A percentile compares a stretch with the other conserved stretches of the same genome.
phyloP scores from a whole-genome alignment of 2,329 filamentous ascomycete genomes.

The Tricladium varicosporioides region DNA sequence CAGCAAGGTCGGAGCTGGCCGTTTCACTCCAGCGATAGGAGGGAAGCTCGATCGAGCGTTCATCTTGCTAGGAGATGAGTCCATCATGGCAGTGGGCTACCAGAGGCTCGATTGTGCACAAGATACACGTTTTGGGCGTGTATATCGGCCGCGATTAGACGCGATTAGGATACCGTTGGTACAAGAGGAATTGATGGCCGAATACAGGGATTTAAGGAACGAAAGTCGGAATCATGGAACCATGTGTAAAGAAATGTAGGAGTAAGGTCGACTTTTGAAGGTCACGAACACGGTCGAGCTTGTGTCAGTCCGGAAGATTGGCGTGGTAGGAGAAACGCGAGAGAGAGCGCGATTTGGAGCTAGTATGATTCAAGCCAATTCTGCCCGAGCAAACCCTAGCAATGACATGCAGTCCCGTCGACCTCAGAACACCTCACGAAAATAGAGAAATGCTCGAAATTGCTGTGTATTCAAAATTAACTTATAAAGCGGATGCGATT shows the following conservation, averaged over 20 bases:
- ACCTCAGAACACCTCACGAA: no score
- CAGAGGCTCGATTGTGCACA: slow-evolving; percentile 2
- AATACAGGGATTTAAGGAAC: slow-evolving; percentile 3
- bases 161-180: slow-evolving; percentile 10
- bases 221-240: slow-evolving; percentile 10
- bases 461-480: no score
- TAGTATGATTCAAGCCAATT: no score
- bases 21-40: slow-evolving; percentile 50
- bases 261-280: slow-evolving; percentile 23
- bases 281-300: slow-evolving; percentile 28
- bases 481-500: no score
- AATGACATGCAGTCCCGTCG: no score
- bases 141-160: slow-evolving; percentile 20
- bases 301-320: slow-evolving; percentile 21
- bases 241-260: slow-evolving; percentile 12
- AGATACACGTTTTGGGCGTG: slow-evolving; percentile 21
- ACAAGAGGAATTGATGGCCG: slow-evolving; percentile 6
- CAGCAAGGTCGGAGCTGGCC: slow-evolving; percentile 65
- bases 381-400: background rate
- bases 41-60: slow-evolving; percentile 29
- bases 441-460: no score
- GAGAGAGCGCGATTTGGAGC: background rate
- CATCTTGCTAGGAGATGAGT: slow-evolving; percentile 35
- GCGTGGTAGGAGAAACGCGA: slow-evolving; percentile 16
- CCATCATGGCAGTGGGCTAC: slow-evolving; percentile 33